These are phyloP conservation scores for Sequoiadendron giganteum DNA, from an alignment of 75 land plant species.

Conservation along the genomic window DNA sequence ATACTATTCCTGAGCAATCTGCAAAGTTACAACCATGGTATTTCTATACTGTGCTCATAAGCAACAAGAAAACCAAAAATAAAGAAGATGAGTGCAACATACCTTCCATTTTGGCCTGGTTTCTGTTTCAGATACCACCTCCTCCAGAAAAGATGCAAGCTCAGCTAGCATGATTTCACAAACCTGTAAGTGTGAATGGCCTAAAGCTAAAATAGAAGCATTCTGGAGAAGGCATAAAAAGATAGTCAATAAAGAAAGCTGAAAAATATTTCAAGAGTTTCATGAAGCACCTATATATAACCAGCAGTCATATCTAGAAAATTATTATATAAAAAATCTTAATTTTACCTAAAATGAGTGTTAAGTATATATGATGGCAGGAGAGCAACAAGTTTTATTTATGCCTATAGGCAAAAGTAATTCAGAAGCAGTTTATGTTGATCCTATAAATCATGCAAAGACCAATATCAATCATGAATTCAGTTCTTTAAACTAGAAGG, in stretches of 20 bases:
- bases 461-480: background rate
- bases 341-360: background rate
- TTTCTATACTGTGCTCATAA: background rate
- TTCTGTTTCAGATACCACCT: constrained; percentile 79
- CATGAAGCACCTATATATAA: constrained; percentile 2
- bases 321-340: background rate
- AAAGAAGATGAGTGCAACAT: constrained; percentile 4
- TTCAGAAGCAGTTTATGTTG: background rate
- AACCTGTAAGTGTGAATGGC: constrained; percentile 90
- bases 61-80: background rate
- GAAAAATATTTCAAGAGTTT: background rate
- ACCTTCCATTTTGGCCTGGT: constrained; percentile 99
- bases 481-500: background rate
- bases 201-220: constrained; percentile 94
- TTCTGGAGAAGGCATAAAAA: constrained; percentile 46
- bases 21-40: background rate
- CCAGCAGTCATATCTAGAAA: background rate
- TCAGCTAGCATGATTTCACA: constrained; percentile 90
- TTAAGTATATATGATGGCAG: background rate
- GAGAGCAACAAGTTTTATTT: background rate
- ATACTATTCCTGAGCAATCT: background rate
- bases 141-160: constrained; percentile 76
- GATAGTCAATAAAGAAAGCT: background rate
- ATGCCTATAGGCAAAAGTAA: background rate
- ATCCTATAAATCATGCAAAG: background rate